Percentiles rank a stretch among this genome's conserved stretches.
These are phyloP conservation scores for Lagenaria siceraria DNA, from an alignment of 306 rosid genomes.

Conservation along the genomic window DNA sequence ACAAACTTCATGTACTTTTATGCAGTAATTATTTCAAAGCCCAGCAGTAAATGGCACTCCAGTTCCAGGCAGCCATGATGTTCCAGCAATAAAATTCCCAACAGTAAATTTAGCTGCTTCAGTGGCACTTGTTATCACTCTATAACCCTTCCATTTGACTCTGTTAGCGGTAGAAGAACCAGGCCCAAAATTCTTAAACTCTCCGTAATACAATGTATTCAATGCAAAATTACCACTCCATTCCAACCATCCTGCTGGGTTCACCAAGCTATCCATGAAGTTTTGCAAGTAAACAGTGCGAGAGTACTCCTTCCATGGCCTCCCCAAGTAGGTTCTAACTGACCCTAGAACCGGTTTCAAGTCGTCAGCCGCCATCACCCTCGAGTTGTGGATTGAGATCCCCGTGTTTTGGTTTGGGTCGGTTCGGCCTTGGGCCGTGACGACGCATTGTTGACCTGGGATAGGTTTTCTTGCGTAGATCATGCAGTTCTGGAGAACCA, in stretches of 20 bases:
- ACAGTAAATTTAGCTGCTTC: slow-evolving; percentile 7
- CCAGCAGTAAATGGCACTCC: slow-evolving; percentile 9
- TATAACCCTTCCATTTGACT: slow-evolving; percentile 17
- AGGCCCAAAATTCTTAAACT: slow-evolving; percentile 10
- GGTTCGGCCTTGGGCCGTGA: slow-evolving; percentile 5
- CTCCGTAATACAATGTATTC: slow-evolving; percentile 13
- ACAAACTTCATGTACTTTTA: not conserved
- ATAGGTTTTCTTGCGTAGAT: slow-evolving; percentile 2
- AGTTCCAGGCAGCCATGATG: slow-evolving; percentile 4
- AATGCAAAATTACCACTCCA: slow-evolving; percentile 5
- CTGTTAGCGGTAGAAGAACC: slow-evolving; percentile 2
- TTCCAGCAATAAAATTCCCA: slow-evolving; percentile 2
- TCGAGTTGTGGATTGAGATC: slow-evolving; percentile 11
- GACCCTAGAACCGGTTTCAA: not conserved
- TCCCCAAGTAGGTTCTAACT: slow-evolving; percentile 5
- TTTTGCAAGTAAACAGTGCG: slow-evolving; percentile 6
- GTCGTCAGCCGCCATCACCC: not conserved
- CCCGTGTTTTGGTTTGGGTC: slow-evolving; percentile 14
- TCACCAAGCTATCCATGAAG: not conserved
- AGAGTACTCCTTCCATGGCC: slow-evolving; percentile 20
- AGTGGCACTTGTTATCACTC: not conserved
- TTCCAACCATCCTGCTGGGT: slow-evolving; percentile 11
- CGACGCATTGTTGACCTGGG: not conserved
- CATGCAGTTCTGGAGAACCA: slow-evolving; percentile 13
- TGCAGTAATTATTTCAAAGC: not conserved